A percentile compares a stretch with the other conserved stretches of the same genome.
phyloP scores from a whole-genome alignment of 192 early-diverging fungal species.

The Gonapodya prolifera region DNA sequence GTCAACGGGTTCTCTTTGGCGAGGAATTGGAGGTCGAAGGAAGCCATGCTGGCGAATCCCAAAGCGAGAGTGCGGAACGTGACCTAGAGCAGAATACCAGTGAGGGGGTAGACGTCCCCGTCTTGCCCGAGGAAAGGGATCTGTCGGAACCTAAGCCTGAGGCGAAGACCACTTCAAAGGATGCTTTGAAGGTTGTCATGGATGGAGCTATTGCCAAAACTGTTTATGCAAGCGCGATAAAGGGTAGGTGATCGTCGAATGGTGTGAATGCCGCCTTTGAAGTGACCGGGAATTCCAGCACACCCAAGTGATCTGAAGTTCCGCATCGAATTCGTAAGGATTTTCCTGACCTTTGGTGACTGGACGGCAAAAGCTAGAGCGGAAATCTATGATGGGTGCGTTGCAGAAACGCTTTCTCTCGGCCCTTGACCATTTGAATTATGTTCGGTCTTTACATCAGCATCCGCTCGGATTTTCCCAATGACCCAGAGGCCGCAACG shows the following conservation, averaged over 20 bases:
- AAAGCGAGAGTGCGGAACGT: not conserved
- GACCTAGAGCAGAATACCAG: not conserved
- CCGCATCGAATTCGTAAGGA: not conserved
- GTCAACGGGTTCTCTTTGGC: constrained; percentile 64
- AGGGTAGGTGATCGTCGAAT: constrained; percentile 19
- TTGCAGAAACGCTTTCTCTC: not conserved
- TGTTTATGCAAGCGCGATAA: constrained; percentile 70
- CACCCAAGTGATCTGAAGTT: not conserved
- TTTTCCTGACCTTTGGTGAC: not conserved
- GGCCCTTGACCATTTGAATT: not conserved
- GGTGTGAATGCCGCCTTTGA: not conserved
- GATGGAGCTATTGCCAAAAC: constrained; percentile 61
- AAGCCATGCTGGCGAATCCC: constrained; percentile 33
- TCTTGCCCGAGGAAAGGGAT: not conserved
- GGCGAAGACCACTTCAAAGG: not conserved
- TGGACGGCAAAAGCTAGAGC: not conserved
- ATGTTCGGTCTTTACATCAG: not conserved
- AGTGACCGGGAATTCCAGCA: not conserved
- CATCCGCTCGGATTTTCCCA: not conserved
- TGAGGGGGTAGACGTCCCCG: not conserved
- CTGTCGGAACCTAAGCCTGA: not conserved
- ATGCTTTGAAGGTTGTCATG: constrained; percentile 38
- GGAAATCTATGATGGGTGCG: not conserved
- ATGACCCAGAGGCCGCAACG: not conserved
- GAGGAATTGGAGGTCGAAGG: constrained; percentile 30